These are phyloP conservation scores for Trifolium fragiferum DNA, from an alignment of 306 rosid genomes.

Conservation along the genomic window DNA sequence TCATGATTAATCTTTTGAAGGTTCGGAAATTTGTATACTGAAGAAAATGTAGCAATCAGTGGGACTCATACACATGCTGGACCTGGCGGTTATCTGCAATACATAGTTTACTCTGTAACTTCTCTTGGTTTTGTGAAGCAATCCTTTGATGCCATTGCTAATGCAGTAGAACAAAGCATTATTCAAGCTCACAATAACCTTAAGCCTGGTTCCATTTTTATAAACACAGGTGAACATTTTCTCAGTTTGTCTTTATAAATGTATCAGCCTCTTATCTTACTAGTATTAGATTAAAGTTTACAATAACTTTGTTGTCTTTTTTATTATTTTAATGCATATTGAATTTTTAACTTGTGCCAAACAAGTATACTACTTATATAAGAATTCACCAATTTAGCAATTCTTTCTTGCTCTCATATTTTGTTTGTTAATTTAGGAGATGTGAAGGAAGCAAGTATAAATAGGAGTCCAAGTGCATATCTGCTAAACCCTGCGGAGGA, in stretches of 20 bases:
- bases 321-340: not conserved
- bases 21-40: slow-evolving; percentile 67
- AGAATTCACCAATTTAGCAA: not conserved
- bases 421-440: slow-evolving; percentile 49
- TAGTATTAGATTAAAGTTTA: not conserved
- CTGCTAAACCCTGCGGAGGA: slow-evolving; percentile 69
- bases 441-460: slow-evolving; percentile 69
- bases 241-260: not conserved
- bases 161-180: slow-evolving; percentile 70
- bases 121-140: slow-evolving; percentile 75
- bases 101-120: slow-evolving; percentile 67
- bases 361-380: too few relatives aligned
- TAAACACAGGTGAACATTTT: slow-evolving; percentile 55
- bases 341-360: not conserved
- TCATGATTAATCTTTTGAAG: slow-evolving; percentile 40
- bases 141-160: slow-evolving; percentile 79
- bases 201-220: slow-evolving; percentile 66
- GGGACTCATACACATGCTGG: slow-evolving; percentile 92
- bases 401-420: not conserved
- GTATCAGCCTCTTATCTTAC: not conserved
- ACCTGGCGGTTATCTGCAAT: slow-evolving; percentile 88
- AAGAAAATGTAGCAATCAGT: slow-evolving; percentile 85
- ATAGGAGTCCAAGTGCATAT: slow-evolving; percentile 88
- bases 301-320: not conserved
- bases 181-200: slow-evolving; percentile 74